Evolutionary conservation across 352 stramenopile genomes (phyloP).

Genomic region (Albugo laibachii): DNA sequence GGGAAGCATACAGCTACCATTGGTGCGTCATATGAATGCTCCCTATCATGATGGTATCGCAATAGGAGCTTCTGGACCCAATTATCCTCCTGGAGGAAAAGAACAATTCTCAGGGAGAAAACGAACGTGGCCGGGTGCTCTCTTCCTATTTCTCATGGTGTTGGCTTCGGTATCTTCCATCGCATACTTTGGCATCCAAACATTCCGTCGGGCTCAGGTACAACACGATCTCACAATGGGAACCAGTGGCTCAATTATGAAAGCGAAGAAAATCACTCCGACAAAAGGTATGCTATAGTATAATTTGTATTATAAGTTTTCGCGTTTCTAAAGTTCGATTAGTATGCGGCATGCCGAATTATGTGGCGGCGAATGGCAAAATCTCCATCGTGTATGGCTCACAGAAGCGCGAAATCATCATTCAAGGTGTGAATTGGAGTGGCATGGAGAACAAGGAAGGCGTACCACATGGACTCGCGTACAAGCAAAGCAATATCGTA

Average conservation of each 20-base stretch:
- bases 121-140: not conserved
- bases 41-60: constrained; percentile 39
- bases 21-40: not conserved
- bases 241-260: constrained; percentile 15
- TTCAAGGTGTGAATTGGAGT: constrained; percentile 39
- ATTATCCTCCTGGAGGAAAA: constrained; percentile 9
- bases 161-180: constrained; percentile 23
- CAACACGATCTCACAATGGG: constrained; percentile 34
- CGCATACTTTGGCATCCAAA: constrained; percentile 36
- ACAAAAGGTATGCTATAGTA: constrained; percentile 12
- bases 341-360: constrained; percentile 48
- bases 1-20: constrained; percentile 20
- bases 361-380: constrained; percentile 27
- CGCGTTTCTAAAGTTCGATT: no score
- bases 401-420: constrained; percentile 25
- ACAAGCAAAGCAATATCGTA: constrained; percentile 33
- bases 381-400: constrained; percentile 22
- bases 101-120: constrained; percentile 45
- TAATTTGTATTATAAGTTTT: no score
- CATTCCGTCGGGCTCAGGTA: constrained; percentile 33
- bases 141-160: constrained; percentile 3
- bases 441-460: constrained; percentile 54
- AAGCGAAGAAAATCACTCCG: constrained; percentile 16
- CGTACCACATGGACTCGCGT: constrained; percentile 54
- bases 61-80: constrained; percentile 31